Base-by-base conservation (phyloP, 345 rosid species). In the Erodium maritimum region DNA sequence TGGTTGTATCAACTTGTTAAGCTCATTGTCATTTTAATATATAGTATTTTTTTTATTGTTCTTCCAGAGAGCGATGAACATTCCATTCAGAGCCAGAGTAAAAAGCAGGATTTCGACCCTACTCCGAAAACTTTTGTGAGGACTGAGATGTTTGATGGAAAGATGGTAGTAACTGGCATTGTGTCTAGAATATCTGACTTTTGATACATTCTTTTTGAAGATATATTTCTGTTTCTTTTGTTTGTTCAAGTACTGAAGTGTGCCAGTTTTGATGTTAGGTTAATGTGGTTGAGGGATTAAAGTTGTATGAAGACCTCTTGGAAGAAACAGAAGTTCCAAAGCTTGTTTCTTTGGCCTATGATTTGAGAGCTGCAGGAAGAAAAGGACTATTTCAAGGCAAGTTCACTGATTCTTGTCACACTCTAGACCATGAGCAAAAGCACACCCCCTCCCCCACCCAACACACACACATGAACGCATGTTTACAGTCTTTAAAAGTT, bases 251-350 rank as follows among this genome's bases (percentile, higher is more conserved):
- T 60, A 55, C 51, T 69, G 37, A 67, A 13, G 55, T 34, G 23
- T 29, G 33, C 14, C 21, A 8, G 55, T 55, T 55, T 66, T 55
- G 57, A 53, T 58, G 64, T 57, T 67, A 93, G 99, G 91, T 93
- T 54, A 89, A 93, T 67, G 91, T 83, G 61, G 99, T 83, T 37
- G 99, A 93, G 64, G 99, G 97, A 73, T 69, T 93, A 65, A 80
- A 82, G 76, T 61, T 87, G 63, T 85, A 85, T 42, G 99, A 82
- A 34, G 68, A 74, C 46, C 70, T 85, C 62, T 60, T 79, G 62
- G 83, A 77, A 37, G 71, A 78, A 21, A 69, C 66, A 23, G 88
- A 89, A 69, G 84, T 87, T 65, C 74, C 79, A 57, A 75, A 78
- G 66, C 78, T 89, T 55, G 71, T 85, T 68, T 82, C 91, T 33